Percentiles rank a stretch among this genome's conserved stretches.
Evolutionary conservation across 2,329 filamentous ascomycete species (phyloP).

Genomic region (Lojkania enalia): DNA sequence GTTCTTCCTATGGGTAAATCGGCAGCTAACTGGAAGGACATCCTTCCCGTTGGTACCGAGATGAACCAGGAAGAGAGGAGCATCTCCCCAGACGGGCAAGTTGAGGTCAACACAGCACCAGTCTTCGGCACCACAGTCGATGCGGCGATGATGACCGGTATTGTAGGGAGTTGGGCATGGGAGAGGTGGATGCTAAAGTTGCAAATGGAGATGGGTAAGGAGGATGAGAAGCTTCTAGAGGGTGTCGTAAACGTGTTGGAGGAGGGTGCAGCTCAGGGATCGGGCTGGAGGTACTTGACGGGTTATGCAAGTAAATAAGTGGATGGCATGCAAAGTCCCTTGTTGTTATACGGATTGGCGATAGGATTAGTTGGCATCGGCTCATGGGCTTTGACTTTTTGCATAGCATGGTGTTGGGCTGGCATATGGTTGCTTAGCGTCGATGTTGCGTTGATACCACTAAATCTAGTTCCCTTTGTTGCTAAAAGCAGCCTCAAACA

Average conservation of each 20-base stretch:
- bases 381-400: constrained; percentile 4
- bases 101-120: constrained; percentile 31
- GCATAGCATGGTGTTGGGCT: constrained; percentile 27
- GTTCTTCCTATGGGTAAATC: constrained; percentile 77
- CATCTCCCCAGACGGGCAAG: constrained; percentile 42
- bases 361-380: too few species aligned
- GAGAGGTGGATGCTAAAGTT: constrained; percentile 93
- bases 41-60: constrained; percentile 40
- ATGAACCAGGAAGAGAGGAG: constrained; percentile 36
- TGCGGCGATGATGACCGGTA: constrained; percentile 74
- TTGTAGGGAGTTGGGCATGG: constrained; percentile 89
- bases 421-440: constrained; percentile 4
- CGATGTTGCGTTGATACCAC: constrained; percentile 33
- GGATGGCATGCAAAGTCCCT: constrained; percentile 11
- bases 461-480: constrained; percentile 30
- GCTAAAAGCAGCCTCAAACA: too few species aligned
- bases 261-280: constrained; percentile 60
- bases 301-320: constrained; percentile 51
- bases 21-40: constrained; percentile 43
- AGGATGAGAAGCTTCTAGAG: constrained; percentile 56
- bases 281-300: constrained; percentile 63
- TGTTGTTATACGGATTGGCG: constrained; percentile 6
- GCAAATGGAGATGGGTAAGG: constrained; percentile 81
- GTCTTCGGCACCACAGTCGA: constrained; percentile 59
- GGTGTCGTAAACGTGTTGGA: constrained; percentile 62